A percentile compares a stretch with the other conserved stretches of the same genome.
phyloP scores from a whole-genome alignment of 2,329 filamentous ascomycete species.

The Colletotrichum sp. region DNA sequence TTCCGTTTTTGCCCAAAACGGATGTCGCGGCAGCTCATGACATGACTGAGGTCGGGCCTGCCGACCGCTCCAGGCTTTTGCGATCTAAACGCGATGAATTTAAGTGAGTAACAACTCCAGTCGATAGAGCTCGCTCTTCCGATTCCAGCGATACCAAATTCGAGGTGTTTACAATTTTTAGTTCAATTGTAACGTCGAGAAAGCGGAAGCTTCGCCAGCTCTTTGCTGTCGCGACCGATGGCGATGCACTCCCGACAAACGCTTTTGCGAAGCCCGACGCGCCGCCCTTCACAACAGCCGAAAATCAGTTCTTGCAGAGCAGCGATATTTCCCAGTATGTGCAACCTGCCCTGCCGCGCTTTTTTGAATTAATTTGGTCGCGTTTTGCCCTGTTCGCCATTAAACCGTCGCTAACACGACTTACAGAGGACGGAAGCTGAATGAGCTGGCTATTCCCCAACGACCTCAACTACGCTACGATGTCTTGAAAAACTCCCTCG shows the following conservation, averaged over 20 bases:
- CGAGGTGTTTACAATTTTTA: slow-evolving; percentile 50
- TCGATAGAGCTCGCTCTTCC: slow-evolving; percentile 54
- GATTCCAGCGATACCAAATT: slow-evolving; percentile 51
- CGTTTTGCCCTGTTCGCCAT: slow-evolving; percentile 18
- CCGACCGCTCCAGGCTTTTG: slow-evolving; percentile 70
- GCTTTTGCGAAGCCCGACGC: slow-evolving; percentile 62
- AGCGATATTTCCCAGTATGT: slow-evolving; percentile 67
- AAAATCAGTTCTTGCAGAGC: slow-evolving; percentile 61
- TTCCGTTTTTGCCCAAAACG: slow-evolving; percentile 69
- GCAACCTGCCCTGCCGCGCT: slow-evolving; percentile 2
- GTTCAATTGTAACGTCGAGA: slow-evolving; percentile 79
- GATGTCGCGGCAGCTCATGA: slow-evolving; percentile 72
- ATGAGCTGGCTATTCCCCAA: slow-evolving; percentile 57
- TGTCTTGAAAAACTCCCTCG: slow-evolving; percentile 42
- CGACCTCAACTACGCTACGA: slow-evolving; percentile 51
- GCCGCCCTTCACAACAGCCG: slow-evolving; percentile 54
- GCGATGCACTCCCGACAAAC: slow-evolving; percentile 64
- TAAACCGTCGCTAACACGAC: slow-evolving; percentile 4
- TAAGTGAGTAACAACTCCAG: slow-evolving; percentile 54
- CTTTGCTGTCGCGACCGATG: slow-evolving; percentile 78
- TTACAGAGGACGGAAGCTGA: slow-evolving; percentile 51
- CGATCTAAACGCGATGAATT: slow-evolving; percentile 67
- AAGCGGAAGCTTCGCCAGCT: slow-evolving; percentile 92
- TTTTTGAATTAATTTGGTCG: slow-evolving; percentile 19
- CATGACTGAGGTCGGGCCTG: slow-evolving; percentile 73